These are phyloP conservation scores for Podila epicladia DNA, from an alignment of 192 early-diverging fungal genomes.

Conservation along the genomic window DNA sequence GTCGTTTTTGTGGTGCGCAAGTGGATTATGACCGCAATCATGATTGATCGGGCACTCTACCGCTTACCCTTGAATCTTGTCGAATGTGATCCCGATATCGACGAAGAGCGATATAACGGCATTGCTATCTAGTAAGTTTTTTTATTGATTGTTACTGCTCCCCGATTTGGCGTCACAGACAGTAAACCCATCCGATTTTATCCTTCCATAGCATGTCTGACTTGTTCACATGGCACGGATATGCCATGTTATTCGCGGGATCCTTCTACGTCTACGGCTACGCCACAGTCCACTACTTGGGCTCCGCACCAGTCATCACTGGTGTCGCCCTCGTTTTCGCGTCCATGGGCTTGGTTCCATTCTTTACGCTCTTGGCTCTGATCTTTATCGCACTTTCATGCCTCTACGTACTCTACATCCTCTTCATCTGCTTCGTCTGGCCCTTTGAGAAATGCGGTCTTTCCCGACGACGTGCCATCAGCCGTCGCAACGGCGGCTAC, in stretches of 20 bases:
- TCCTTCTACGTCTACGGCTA: conserved; percentile 28
- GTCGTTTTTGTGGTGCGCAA: conserved; percentile 38
- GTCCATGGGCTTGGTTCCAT: conserved; percentile 39
- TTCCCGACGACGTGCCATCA: conserved; percentile 26
- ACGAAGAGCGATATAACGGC: conserved; percentile 42
- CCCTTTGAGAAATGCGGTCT: conserved; percentile 36
- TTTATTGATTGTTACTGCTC: background rate
- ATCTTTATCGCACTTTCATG: conserved; percentile 8
- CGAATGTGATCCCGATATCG: conserved; percentile 42
- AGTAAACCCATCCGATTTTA: background rate
- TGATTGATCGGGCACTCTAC: conserved; percentile 38
- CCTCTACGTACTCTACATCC: conserved; percentile 24
- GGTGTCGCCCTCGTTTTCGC: conserved; percentile 32
- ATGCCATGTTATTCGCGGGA: conserved; percentile 36
- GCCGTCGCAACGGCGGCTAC: conserved; percentile 47
- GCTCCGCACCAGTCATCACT: conserved; percentile 15
- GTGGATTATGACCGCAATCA: conserved; percentile 23
- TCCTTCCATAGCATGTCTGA: conserved; percentile 13
- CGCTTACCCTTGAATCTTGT: conserved; percentile 24
- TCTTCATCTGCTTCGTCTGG: conserved; percentile 17
- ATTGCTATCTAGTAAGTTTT: conserved; percentile 44
- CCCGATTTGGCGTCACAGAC: background rate
- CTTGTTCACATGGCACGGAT: conserved; percentile 49
- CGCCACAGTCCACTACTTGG: conserved; percentile 6
- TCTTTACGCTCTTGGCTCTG: conserved; percentile 23